Evolutionary conservation across 495 filamentous ascomycete genomes (phyloP).

Genomic region (Podospora pseudoanserina): DNA sequence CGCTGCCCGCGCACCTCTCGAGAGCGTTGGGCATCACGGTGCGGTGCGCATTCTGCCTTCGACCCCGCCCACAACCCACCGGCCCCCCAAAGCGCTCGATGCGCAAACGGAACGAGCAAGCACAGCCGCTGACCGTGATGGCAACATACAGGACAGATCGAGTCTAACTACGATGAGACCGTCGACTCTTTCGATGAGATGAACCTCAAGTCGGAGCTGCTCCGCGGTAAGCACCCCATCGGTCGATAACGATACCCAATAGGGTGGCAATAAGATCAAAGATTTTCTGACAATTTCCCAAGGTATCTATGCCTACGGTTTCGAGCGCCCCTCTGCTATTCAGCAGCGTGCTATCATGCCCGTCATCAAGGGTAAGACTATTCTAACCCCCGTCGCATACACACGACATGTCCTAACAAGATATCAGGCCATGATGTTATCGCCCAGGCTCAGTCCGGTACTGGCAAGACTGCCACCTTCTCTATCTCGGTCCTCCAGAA

Average conservation of each 20-base stretch:
- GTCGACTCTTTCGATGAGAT: conserved; percentile 98
- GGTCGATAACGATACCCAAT: conserved; percentile 7
- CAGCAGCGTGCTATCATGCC: conserved; percentile 99
- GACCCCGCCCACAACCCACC: conserved; percentile 2
- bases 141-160: conserved; percentile 76
- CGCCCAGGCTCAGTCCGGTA: conserved; percentile 97
- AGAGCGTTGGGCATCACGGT: conserved; percentile 1
- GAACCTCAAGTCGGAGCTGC: conserved; percentile 92
- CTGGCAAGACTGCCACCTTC: conserved; percentile 98
- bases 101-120: conserved; percentile 3
- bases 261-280: conserved; percentile 7
- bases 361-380: conserved; percentile 93
- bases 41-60: neutral
- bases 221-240: conserved; percentile 69
- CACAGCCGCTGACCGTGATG: conserved; percentile 19
- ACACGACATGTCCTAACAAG: neutral
- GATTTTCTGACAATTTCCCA: conserved; percentile 20
- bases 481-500: conserved; percentile 96
- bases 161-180: conserved; percentile 99
- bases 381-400: neutral
- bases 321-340: conserved; percentile 98
- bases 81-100: neutral
- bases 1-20: neutral
- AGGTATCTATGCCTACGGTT: conserved; percentile 99
- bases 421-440: conserved; percentile 90